Evolutionary conservation across 768 basidiomycete genomes (phyloP).

Genomic region (Mycena filopes): DNA sequence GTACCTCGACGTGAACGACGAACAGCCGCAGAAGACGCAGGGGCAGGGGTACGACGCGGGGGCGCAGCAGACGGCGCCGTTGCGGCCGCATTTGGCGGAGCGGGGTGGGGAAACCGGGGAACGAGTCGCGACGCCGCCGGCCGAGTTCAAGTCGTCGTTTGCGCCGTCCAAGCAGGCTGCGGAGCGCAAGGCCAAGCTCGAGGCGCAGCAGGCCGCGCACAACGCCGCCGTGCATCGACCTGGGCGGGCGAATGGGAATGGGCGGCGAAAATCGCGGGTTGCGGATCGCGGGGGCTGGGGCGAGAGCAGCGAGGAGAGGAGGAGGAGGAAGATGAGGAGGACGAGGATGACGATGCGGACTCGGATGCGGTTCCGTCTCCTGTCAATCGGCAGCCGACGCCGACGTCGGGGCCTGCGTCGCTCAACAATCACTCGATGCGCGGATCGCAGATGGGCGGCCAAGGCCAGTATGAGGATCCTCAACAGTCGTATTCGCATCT

Average conservation of each 20-base stretch:
- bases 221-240: constrained; percentile 82
- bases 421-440: constrained; percentile 42
- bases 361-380: constrained; percentile 62
- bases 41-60: constrained; percentile 41
- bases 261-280: constrained; percentile 70
- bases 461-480: constrained; percentile 41
- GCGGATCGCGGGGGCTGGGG: constrained; percentile 69
- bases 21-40: constrained; percentile 42
- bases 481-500: constrained; percentile 53
- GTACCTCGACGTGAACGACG: constrained; percentile 71
- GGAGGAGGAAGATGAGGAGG: constrained; percentile 88
- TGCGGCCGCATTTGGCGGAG: constrained; percentile 45
- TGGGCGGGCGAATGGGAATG: constrained; percentile 71
- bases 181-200: constrained; percentile 84
- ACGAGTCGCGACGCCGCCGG: constrained; percentile 34
- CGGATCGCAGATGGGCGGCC: constrained; percentile 31
- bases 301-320: constrained; percentile 89
- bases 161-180: constrained; percentile 86
- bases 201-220: constrained; percentile 86
- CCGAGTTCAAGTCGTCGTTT: constrained; percentile 84
- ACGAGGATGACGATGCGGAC: constrained; percentile 77
- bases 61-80: constrained; percentile 46
- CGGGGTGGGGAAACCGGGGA: constrained; percentile 24
- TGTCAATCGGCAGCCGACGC: constrained; percentile 38
- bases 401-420: constrained; percentile 37